phyloP scores from a whole-genome alignment of 2,329 filamentous ascomycete genomes.

The Ophiostoma triangulosporum region DNA sequence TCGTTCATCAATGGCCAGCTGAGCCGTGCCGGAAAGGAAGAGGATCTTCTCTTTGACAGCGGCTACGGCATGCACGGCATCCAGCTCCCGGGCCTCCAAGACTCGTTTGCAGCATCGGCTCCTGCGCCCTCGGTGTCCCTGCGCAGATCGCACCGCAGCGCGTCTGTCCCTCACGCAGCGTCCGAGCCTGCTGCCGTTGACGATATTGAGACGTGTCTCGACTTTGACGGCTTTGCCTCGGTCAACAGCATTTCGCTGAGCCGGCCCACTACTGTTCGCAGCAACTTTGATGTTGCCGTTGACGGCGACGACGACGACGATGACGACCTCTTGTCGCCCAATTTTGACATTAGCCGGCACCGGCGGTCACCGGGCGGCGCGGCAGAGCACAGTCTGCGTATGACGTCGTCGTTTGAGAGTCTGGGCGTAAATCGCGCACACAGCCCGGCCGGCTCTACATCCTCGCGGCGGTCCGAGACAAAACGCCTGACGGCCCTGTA shows the following conservation, averaged over 20 bases:
- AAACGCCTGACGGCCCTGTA: neutral
- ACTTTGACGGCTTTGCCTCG: neutral
- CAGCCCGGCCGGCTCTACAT: neutral
- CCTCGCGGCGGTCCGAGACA: neutral
- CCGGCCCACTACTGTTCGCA: neutral
- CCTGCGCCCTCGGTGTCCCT: neutral
- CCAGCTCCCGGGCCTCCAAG: slow-evolving; percentile 23
- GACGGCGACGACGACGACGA: neutral
- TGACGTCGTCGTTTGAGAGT: neutral
- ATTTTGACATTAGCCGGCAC: neutral
- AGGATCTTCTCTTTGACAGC: slow-evolving; percentile 24
- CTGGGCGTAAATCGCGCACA: neutral
- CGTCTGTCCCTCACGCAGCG: too few species aligned
- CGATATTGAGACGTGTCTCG: neutral
- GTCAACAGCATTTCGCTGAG: neutral
- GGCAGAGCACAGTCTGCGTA: neutral
- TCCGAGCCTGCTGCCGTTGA: neutral
- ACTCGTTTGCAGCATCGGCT: slow-evolving; percentile 11
- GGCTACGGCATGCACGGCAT: slow-evolving; percentile 23
- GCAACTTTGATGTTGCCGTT: neutral
- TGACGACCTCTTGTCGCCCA: neutral
- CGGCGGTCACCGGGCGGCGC: neutral
- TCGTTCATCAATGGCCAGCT: slow-evolving; percentile 17
- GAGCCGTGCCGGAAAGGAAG: slow-evolving; percentile 21
- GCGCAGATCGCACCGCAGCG: neutral